phyloP scores from a whole-genome alignment of 106 monocot genomes.

The Dioscorea zingiberensis region DNA sequence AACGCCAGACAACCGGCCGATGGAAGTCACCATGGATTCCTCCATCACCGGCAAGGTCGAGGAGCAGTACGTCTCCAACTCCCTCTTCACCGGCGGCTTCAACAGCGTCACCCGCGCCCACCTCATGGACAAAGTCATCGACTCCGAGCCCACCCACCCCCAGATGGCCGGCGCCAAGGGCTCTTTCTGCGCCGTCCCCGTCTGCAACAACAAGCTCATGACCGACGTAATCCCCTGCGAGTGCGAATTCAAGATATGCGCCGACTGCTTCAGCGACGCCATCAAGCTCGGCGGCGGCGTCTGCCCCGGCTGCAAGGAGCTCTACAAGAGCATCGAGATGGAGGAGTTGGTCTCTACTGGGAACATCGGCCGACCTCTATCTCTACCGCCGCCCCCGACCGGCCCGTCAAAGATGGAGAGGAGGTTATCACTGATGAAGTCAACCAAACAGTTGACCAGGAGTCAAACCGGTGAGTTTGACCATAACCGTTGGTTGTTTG shows the following conservation, averaged over 20 bases:
- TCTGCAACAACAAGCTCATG: slow-evolving; percentile 47
- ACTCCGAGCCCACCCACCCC: slow-evolving; percentile 41
- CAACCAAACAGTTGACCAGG: slow-evolving; percentile 6
- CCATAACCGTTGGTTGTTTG: slow-evolving; percentile 47
- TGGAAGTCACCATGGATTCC: slow-evolving; percentile 15
- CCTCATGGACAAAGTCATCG: slow-evolving; percentile 58
- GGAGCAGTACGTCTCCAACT: slow-evolving; percentile 42
- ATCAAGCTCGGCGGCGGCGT: slow-evolving; percentile 23
- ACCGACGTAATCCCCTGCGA: slow-evolving; percentile 62
- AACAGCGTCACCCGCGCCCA: slow-evolving; percentile 38
- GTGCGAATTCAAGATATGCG: slow-evolving; percentile 66
- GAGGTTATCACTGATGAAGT: slow-evolving; percentile 28
- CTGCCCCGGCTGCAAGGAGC: slow-evolving; percentile 68
- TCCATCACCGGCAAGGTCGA: slow-evolving; percentile 39
- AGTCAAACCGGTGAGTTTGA: slow-evolving; percentile 34
- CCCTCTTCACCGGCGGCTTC: slow-evolving; percentile 43
- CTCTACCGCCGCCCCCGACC: slow-evolving; percentile 11
- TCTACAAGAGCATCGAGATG: slow-evolving; percentile 39
- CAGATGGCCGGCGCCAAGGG: slow-evolving; percentile 68
- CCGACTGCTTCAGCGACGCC: slow-evolving; percentile 47
- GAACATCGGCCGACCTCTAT: not conserved
- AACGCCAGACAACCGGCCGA: slow-evolving; percentile 33
- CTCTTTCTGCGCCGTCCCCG: slow-evolving; percentile 36
- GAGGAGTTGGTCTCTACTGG: slow-evolving; percentile 25
- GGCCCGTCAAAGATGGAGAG: slow-evolving; percentile 23